Evolutionary conservation across 768 basidiomycete genomes (phyloP), one percentile per base, ranked within the genome.

Genomic region (Agaricus blazei): DNA sequence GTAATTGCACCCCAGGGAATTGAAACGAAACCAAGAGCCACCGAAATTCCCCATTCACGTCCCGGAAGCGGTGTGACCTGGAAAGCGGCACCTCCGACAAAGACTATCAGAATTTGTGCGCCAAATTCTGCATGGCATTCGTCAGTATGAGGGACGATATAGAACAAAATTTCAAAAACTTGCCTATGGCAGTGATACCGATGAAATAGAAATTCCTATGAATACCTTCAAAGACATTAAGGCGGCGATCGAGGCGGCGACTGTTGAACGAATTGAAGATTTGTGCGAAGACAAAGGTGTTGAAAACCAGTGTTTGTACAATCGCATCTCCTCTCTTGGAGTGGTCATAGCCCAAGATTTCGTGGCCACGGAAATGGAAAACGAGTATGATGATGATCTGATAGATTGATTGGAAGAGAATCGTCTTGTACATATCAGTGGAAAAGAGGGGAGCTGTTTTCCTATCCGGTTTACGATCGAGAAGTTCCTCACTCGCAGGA

Each of bases 231-330:
- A 98, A 93, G 57, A 98, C 82, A 70, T 99, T 98, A 57, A 94
- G 76, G 48, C 83, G 81, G 57, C 80, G 83, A 64, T 98, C 95
- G 45, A 98, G 75, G 37, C 93, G 78, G 51, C 97, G 79, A 62
- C 89, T 92, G 66, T 98, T 99, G 69, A 98, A 68, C 42, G 92
- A 93, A 72, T 95, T 97, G 80, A 89, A 94, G 62, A 99, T 94
- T 69, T 98, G 97, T 28, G 92, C 90, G 67, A 98, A 98, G 48
- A 98, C 96, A 64, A 98, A 99, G n/a, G 86, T 81, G 64, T 98
- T 99, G 83, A 99, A 99, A 31, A 98, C 92, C 15, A 98, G 74
- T 0, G 96, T 94, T 64, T 87, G 84, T 24, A 95, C 76, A 37
- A 85, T 68, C 4, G 70, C 61, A 23, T 81, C 65, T 45, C 77